Base-by-base conservation (phyloP, 2,329 filamentous ascomycete species). In the Alternaria solani region DNA sequence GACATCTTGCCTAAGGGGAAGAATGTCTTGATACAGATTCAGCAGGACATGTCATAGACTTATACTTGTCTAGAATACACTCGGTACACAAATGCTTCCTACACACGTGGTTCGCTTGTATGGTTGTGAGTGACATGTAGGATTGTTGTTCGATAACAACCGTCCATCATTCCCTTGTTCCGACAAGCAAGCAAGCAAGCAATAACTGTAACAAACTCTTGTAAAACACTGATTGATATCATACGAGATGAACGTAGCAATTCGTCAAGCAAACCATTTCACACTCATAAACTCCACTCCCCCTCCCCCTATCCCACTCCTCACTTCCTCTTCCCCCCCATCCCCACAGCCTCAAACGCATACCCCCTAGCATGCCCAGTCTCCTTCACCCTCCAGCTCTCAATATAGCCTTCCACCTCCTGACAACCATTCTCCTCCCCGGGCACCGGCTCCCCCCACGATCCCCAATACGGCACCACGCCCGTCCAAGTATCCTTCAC, bases 331-430 rank as follows among this genome's bases (percentile, higher is more conserved):
- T 47, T 62, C 14, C 39, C 43, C 28, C 62, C 48, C 63, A 71
- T 67, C 55, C 67, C 61, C 49, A 70, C 49, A n/a, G 68, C 72
- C 48, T 61, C 65, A 63, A 71, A 75, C 12, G 74, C 72, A 51
- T 57, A 48, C 20, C 30, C 38, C 57, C 48, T 72, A 38, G 60
- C 73, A 57, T 54, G 65, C n/a, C 2, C 8, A 56, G 70, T 77
- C 63, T 74, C 71, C 49, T 20, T 51, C 8, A 69, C 36, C 64
- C 72, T 69, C 73, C 73, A 77, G 52, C 79, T 79, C 51, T 71
- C 78, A 55, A 94, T 79, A 78, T 93, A 88, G 61, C 78, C 82
- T 8, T 92, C 91, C 18, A 91, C 79, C 8, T 83, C 75, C 30
- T 79, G 74, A 11, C 83, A 73, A 32, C 80, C 75, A 4, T 89